These are phyloP conservation scores for Pichia sp. DNA, from an alignment of 1,139 yeast species.

Conservation along the genomic window DNA sequence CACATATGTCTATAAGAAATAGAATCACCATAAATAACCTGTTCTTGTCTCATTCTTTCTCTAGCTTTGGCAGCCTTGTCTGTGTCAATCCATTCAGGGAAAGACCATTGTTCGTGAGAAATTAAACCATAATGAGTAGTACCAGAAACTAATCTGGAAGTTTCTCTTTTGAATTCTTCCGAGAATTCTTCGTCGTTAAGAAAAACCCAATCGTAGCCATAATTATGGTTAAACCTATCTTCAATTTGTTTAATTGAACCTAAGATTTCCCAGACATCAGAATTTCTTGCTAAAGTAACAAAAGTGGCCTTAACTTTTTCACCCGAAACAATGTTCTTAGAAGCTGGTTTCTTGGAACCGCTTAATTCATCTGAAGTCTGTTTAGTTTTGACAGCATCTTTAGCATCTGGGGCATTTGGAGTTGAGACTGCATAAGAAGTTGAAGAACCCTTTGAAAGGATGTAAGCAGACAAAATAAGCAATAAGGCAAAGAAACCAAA, in stretches of 20 bases:
- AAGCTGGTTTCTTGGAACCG: no score
- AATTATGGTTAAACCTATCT: slow-evolving; percentile 63
- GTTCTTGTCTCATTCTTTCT: slow-evolving; percentile 43
- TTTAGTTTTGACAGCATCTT: not conserved
- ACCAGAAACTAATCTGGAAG: slow-evolving; percentile 40
- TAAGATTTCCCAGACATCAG: slow-evolving; percentile 44
- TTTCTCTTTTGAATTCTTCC: slow-evolving; percentile 39
- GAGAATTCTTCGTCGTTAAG: slow-evolving; percentile 47
- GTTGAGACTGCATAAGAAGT: slow-evolving; percentile 29
- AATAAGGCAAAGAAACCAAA: slow-evolving; percentile 56
- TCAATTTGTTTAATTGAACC: slow-evolving; percentile 53
- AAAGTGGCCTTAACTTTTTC: slow-evolving; percentile 53
- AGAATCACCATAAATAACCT: slow-evolving; percentile 50
- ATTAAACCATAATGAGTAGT: slow-evolving; percentile 46
- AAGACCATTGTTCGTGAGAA: slow-evolving; percentile 46
- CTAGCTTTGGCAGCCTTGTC: slow-evolving; percentile 49
- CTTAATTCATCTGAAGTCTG: no score
- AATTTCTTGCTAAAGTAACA: slow-evolving; percentile 52
- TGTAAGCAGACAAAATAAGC: slow-evolving; percentile 52
- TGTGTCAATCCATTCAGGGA: slow-evolving; percentile 64
- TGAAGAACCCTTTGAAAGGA: slow-evolving; percentile 55
- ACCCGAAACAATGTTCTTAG: slow-evolving; percentile 17
- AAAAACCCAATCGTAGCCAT: slow-evolving; percentile 76
- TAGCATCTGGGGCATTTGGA: slow-evolving; percentile 2
- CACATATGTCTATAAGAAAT: slow-evolving; percentile 77